phyloP scores from a whole-genome alignment of 2,329 filamentous ascomycete genomes.

The Xylaria digitata region DNA sequence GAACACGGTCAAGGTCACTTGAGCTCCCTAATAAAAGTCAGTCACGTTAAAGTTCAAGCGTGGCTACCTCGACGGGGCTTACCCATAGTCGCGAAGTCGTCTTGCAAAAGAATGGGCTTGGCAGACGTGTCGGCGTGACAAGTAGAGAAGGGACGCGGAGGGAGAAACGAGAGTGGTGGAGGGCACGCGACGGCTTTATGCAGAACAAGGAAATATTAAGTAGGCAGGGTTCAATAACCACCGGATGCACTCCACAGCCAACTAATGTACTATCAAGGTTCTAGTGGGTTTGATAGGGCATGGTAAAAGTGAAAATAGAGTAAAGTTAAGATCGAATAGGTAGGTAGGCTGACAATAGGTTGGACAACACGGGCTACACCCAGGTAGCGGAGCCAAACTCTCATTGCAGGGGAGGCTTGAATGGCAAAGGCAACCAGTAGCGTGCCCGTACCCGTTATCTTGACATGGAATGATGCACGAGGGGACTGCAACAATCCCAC shows the following conservation, averaged over 20 bases:
- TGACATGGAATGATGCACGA: constrained; percentile 24
- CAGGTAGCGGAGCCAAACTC: constrained; percentile 41
- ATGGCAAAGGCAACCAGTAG: constrained; percentile 40
- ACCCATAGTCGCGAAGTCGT: constrained; percentile 36
- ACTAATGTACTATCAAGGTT: constrained; percentile 18
- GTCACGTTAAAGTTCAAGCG: background rate
- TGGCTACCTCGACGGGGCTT: constrained; percentile 1
- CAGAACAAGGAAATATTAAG: constrained; percentile 25
- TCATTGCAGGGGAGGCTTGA: constrained; percentile 35
- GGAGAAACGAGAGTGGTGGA: constrained; percentile 2
- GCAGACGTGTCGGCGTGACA: constrained; percentile 26
- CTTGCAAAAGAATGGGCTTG: constrained; percentile 27
- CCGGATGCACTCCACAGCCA: constrained; percentile 35
- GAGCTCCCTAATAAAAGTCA: constrained; percentile 29
- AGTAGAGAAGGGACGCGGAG: constrained; percentile 19
- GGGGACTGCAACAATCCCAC: constrained; percentile 36
- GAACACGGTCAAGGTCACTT: constrained; percentile 38
- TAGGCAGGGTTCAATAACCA: constrained; percentile 4
- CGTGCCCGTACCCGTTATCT: constrained; percentile 34
- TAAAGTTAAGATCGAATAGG: constrained; percentile 2
- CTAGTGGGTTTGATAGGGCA: constrained; percentile 24
- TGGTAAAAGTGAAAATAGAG: constrained; percentile 14
- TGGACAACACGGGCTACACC: constrained; percentile 18
- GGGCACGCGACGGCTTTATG: constrained; percentile 36
- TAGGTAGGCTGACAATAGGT: background rate